Percentiles rank a stretch among this genome's conserved stretches.
Conservation (phyloP, 192 early-diverging fungal species). For the Coemansia sp. region DNA sequence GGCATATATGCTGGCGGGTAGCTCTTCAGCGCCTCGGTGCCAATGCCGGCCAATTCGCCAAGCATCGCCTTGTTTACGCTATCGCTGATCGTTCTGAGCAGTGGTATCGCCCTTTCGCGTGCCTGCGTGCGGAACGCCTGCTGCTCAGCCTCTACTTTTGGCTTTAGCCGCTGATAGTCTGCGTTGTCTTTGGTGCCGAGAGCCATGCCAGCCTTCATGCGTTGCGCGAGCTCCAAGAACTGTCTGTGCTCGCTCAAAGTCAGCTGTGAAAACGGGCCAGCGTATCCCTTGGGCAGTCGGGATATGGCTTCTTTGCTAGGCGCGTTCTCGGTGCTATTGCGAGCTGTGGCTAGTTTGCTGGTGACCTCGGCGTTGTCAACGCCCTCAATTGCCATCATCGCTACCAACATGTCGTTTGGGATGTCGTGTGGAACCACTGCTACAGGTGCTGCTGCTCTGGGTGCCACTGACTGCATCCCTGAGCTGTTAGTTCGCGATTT, state of each 20-base stretch:
- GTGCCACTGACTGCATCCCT: not conserved
- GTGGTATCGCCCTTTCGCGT: slow-evolving; percentile 20
- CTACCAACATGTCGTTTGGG: slow-evolving; percentile 42
- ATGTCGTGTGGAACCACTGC: slow-evolving; percentile 12
- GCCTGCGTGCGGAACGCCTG: slow-evolving; percentile 27
- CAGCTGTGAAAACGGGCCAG: slow-evolving; percentile 46
- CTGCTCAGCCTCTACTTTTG: slow-evolving; percentile 41
- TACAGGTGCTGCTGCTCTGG: slow-evolving; percentile 6
- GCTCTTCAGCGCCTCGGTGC: slow-evolving; percentile 4
- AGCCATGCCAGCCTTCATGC: slow-evolving; percentile 7
- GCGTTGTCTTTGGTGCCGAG: slow-evolving; percentile 12
- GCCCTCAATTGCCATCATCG: slow-evolving; percentile 50
- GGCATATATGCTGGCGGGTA: slow-evolving; percentile 32
- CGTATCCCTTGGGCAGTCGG: slow-evolving; percentile 26
- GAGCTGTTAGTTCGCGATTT: not conserved
- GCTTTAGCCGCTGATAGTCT: slow-evolving; percentile 29
- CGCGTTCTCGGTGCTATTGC: not conserved
- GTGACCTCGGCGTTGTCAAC: not conserved
- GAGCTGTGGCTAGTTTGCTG: not conserved
- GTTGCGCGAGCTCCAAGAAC: slow-evolving; percentile 16
- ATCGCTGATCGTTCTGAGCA: slow-evolving; percentile 10
- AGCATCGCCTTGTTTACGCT: not conserved
- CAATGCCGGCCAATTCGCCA: not conserved
- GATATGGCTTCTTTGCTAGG: slow-evolving; percentile 12
- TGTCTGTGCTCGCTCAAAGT: slow-evolving; percentile 27